These are phyloP conservation scores for Tetracladium marchalianum DNA, from an alignment of 495 filamentous ascomycete species.

Conservation along the genomic window DNA sequence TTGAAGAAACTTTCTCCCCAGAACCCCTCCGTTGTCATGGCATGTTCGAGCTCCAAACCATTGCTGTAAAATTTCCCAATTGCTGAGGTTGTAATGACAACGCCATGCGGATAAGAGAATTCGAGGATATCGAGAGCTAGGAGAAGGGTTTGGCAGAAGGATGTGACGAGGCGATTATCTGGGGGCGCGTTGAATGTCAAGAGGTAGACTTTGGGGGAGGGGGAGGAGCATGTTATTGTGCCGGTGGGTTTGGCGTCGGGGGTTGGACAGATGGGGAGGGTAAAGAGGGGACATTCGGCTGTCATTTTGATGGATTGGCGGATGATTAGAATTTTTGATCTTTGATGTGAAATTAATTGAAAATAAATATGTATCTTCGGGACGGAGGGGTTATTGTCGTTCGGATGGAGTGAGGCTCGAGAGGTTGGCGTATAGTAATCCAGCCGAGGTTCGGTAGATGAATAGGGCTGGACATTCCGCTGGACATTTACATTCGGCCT, in stretches of 20 bases:
- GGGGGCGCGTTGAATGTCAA: slow-evolving; percentile 59
- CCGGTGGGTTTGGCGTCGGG: slow-evolving; percentile 70
- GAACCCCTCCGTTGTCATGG: slow-evolving; percentile 39
- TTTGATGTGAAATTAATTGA: neutral
- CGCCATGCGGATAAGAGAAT: slow-evolving; percentile 53
- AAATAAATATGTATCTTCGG: neutral
- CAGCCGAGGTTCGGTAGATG: too few relatives aligned
- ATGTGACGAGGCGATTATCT: slow-evolving; percentile 65
- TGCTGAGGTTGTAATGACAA: slow-evolving; percentile 62
- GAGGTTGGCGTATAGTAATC: too few relatives aligned
- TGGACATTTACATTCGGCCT: too few relatives aligned
- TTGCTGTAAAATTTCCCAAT: slow-evolving; percentile 78
- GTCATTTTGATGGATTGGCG: slow-evolving; percentile 10
- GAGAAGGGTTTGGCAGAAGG: slow-evolving; percentile 53
- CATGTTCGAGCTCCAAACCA: slow-evolving; percentile 59
- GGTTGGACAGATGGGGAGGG: slow-evolving; percentile 17
- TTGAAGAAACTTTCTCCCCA: slow-evolving; percentile 45
- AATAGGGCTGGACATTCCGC: too few relatives aligned
- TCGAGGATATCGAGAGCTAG: slow-evolving; percentile 66
- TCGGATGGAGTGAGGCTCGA: too few relatives aligned
- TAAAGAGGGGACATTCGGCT: slow-evolving; percentile 13
- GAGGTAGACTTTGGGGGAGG: slow-evolving; percentile 51
- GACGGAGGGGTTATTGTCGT: neutral
- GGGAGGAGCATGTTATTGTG: slow-evolving; percentile 45
- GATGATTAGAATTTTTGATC: neutral